These are phyloP conservation scores for Leccinum subfulvum DNA, from an alignment of 1,284 basidiomycete species.

Conservation along the genomic window DNA sequence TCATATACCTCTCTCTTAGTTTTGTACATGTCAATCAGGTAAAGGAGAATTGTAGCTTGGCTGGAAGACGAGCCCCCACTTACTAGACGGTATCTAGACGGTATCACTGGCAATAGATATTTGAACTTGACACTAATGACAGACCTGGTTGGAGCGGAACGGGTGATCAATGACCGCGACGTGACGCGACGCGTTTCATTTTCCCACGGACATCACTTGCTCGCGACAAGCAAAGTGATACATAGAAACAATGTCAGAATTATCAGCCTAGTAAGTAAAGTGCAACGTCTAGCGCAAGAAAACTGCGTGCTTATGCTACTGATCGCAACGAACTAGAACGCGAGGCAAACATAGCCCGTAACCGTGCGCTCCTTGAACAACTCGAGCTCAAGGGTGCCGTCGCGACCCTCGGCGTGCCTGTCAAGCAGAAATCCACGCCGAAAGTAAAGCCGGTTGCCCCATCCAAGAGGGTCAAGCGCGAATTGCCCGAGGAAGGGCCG, in stretches of 20 bases:
- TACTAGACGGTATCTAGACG: background rate
- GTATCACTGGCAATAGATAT: background rate
- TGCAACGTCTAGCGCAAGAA: background rate
- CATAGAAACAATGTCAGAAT: constrained; percentile 43
- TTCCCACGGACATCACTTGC: background rate
- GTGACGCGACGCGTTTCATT: constrained; percentile 28
- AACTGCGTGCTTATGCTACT: background rate
- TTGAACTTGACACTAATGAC: background rate
- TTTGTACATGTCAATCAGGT: constrained; percentile 8
- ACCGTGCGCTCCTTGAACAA: constrained; percentile 67
- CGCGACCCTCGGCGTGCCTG: constrained; percentile 45
- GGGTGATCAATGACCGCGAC: constrained; percentile 25
- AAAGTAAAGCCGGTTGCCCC: constrained; percentile 66
- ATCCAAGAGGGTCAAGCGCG: constrained; percentile 50
- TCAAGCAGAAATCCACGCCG: constrained; percentile 33
- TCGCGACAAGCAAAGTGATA: background rate
- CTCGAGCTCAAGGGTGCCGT: constrained; percentile 64
- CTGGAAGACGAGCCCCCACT: background rate
- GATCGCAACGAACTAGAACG: constrained; percentile 64
- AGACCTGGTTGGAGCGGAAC: background rate
- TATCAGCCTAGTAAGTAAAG: constrained; percentile 37
- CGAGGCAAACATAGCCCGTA: constrained; percentile 75
- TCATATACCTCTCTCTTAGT: constrained; percentile 1
- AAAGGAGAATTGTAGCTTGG: background rate
- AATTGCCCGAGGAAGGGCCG: constrained; percentile 41